phyloP scores from a whole-genome alignment of 139 green algal species.

The Limnomonas spitsbergensis region DNA sequence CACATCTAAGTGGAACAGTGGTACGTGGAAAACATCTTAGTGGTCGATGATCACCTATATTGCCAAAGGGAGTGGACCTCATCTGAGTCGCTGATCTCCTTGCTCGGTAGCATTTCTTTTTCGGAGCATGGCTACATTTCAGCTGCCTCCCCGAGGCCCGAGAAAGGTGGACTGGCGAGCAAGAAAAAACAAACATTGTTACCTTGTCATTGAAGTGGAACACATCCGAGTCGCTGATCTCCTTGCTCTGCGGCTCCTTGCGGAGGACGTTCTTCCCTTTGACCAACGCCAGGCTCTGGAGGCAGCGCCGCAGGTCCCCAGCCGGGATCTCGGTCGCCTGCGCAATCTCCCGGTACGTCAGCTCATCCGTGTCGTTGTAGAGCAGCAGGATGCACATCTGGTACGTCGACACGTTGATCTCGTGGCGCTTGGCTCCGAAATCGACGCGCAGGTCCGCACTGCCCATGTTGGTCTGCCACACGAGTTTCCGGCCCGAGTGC shows the following conservation, averaged over 20 bases:
- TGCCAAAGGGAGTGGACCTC: conserved; percentile 85
- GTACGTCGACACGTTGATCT: conserved; percentile 90
- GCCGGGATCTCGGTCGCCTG: conserved; percentile 74
- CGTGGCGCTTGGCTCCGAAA: conserved; percentile 70
- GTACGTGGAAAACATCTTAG: no score
- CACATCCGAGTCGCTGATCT: conserved; percentile 76
- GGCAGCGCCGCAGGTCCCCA: conserved; percentile 79
- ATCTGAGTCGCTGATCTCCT: conserved; percentile 82
- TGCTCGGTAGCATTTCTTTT: conserved; percentile 9
- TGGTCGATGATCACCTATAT: no score
- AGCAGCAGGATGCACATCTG: conserved; percentile 91
- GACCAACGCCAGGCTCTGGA: conserved; percentile 86
- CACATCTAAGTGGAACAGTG: no score
- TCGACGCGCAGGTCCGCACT: conserved; percentile 80
- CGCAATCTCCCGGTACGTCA: conserved; percentile 39
- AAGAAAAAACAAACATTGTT: no score
- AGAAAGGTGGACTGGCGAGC: no score
- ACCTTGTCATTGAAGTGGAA: conserved; percentile 92
- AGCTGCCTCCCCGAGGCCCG: no score
- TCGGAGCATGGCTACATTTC: no score
- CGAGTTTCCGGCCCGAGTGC: conserved; percentile 78
- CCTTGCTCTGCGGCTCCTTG: conserved; percentile 41
- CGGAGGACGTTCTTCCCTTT: conserved; percentile 52
- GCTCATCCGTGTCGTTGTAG: conserved; percentile 84
- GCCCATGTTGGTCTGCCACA: conserved; percentile 96